Evolutionary conservation across 2,329 filamentous ascomycete species (phyloP).

Genomic region (Celoporthe dispersa): DNA sequence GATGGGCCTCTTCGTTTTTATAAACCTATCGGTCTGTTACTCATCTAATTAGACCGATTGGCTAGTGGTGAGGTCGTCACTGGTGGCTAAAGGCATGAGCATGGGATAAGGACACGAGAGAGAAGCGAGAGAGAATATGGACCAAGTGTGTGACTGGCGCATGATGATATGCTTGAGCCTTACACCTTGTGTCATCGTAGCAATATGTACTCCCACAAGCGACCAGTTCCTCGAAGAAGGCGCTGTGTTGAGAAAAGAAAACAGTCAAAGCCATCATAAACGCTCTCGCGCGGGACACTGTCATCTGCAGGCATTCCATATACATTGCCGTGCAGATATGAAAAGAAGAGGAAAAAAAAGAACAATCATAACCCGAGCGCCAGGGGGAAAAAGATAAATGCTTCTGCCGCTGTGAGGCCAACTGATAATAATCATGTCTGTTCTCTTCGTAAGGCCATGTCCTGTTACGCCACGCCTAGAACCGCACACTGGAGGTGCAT

Average conservation of each 20-base stretch:
- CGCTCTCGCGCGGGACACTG: background rate
- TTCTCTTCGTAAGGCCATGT: conserved; percentile 1
- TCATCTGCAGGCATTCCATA: background rate
- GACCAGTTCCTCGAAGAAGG: background rate
- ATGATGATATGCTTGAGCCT: background rate
- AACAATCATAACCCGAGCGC: background rate
- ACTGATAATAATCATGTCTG: conserved; percentile 2
- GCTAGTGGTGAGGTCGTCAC: too few species aligned
- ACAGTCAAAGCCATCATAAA: background rate
- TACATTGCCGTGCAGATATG: background rate
- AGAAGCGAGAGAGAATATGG: background rate
- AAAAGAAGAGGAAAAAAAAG: background rate
- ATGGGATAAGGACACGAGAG: background rate
- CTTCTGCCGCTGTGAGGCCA: conserved; percentile 13
- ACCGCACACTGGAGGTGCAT: background rate
- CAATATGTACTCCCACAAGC: background rate
- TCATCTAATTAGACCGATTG: background rate
- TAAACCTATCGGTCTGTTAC: background rate
- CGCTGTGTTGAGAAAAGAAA: too few species aligned
- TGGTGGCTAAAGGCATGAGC: too few species aligned
- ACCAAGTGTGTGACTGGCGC: background rate
- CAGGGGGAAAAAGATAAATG: background rate
- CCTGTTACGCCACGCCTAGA: conserved; percentile 7
- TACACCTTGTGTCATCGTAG: background rate
- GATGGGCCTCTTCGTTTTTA: background rate